Percentiles rank a stretch among this genome's conserved stretches.
Conservation (phyloP, 2,329 filamentous ascomycete species). For the Drechslera avenae region DNA sequence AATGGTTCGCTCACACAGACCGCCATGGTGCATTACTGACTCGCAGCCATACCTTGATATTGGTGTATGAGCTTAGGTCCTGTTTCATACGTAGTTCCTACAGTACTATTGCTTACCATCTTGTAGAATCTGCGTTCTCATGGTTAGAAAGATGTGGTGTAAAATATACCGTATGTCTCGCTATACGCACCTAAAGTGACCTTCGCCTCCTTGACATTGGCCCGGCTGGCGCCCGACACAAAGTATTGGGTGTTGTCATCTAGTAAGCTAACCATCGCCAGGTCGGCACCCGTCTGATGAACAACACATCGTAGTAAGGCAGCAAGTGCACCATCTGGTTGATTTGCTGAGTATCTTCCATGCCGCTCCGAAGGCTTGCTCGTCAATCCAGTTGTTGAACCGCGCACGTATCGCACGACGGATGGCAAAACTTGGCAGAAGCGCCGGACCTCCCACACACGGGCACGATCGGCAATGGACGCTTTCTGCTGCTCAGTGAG, state of each 20-base stretch:
- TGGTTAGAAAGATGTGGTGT: neutral
- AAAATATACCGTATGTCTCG: neutral
- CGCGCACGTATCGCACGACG: conserved; percentile 7
- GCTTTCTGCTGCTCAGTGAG: conserved; percentile 11
- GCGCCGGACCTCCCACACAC: conserved; percentile 13
- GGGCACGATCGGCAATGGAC: conserved; percentile 8
- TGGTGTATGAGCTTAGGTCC: too few relatives aligned
- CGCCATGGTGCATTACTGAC: conserved; percentile 12
- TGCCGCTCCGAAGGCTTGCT: conserved; percentile 3
- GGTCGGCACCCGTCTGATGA: conserved; percentile 7
- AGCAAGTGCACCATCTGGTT: conserved; percentile 11
- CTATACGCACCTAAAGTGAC: conserved; percentile 9
- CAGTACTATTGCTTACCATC: neutral
- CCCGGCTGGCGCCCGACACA: conserved; percentile 10
- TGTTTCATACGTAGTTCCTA: too few relatives aligned
- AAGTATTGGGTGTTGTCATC: conserved; percentile 15
- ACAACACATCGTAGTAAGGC: conserved; percentile 11
- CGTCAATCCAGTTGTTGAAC: neutral
- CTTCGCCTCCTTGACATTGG: conserved; percentile 5
- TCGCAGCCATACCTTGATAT: conserved; percentile 7
- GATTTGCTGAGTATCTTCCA: neutral
- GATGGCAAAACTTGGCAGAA: conserved; percentile 13
- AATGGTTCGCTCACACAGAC: conserved; percentile 13
- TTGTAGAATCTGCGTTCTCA: conserved; percentile 5
- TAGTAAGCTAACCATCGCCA: conserved; percentile 12